Percentiles rank a stretch among this genome's conserved stretches.
Evolutionary conservation across 345 rosid species (phyloP).

Genomic region (Mangifera indica): DNA sequence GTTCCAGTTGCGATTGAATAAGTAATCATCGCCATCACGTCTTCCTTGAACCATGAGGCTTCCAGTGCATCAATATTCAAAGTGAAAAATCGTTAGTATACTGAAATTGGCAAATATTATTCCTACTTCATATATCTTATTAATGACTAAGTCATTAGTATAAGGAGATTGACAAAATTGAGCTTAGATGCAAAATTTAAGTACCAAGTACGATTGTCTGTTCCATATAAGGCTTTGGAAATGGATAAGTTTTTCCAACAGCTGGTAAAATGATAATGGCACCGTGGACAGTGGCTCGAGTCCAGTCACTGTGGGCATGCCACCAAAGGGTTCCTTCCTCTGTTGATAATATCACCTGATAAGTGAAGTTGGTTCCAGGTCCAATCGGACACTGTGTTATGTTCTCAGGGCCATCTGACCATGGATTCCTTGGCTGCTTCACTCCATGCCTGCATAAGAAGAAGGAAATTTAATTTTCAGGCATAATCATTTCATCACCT

Average conservation of each 20-base stretch:
- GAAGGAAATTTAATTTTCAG: too few species aligned
- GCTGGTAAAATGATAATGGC: constrained; percentile 8
- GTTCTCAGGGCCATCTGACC: constrained; percentile 39
- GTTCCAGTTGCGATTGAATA: constrained; percentile 5
- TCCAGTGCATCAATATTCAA: background rate
- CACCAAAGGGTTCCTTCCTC: too few species aligned
- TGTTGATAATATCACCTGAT: constrained; percentile 19
- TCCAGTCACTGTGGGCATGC: too few species aligned
- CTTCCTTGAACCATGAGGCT: constrained; percentile 28
- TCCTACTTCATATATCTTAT: too few species aligned
- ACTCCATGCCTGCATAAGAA: constrained; percentile 32
- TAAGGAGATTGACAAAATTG: too few species aligned
- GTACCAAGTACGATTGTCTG: constrained; percentile 16
- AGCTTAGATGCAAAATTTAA: too few species aligned
- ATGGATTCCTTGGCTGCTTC: constrained; percentile 32
- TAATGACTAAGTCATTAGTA: too few species aligned
- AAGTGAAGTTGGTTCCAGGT: constrained; percentile 21
- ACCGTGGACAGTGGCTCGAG: too few species aligned
- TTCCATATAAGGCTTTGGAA: background rate
- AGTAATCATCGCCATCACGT: constrained; percentile 9
- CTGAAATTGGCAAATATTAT: too few species aligned
- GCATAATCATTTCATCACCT: too few species aligned
- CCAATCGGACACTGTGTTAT: constrained; percentile 34
- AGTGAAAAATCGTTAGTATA: background rate
- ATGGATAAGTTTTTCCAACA: background rate